phyloP scores from a whole-genome alignment of 257 asterid genomes.

The Vinca minor region DNA sequence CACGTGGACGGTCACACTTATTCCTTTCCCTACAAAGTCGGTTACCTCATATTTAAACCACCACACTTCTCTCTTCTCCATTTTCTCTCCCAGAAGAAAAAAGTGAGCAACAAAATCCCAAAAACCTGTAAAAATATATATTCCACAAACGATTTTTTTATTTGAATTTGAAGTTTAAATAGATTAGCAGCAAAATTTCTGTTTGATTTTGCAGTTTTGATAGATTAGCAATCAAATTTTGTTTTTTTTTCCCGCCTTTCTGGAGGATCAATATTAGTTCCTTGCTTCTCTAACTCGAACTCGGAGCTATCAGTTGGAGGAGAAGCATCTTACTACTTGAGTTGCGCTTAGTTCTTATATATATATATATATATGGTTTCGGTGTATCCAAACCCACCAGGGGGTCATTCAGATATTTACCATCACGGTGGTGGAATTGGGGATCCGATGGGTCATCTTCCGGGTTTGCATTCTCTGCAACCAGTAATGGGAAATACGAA shows the following conservation, averaged over 20 bases:
- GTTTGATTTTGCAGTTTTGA: constrained; percentile 1
- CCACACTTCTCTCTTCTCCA: not conserved
- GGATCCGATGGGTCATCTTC: constrained; percentile 41
- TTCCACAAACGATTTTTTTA: not conserved
- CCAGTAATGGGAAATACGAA: constrained; percentile 15
- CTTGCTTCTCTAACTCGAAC: too few species aligned
- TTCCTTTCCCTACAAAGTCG: constrained; percentile 24
- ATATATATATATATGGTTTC: constrained; percentile 48
- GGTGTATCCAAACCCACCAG: constrained; percentile 49
- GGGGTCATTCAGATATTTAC: constrained; percentile 34
- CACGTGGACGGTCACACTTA: constrained; percentile 37
- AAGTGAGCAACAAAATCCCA: not conserved
- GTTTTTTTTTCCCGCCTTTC: too few species aligned
- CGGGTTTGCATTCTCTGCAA: constrained; percentile 23
- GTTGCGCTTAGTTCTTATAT: too few species aligned
- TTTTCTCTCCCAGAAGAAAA: not conserved
- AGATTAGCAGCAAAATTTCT: not conserved
- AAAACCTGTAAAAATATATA: not conserved
- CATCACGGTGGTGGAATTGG: constrained; percentile 20
- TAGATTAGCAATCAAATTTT: not conserved
- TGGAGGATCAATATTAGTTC: too few species aligned
- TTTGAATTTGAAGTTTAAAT: not conserved
- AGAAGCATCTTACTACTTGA: too few species aligned
- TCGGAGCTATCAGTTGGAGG: too few species aligned
- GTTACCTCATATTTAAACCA: constrained; percentile 22